These are phyloP conservation scores for Mycena amicta DNA, from an alignment of 768 basidiomycete species.

Conservation along the genomic window DNA sequence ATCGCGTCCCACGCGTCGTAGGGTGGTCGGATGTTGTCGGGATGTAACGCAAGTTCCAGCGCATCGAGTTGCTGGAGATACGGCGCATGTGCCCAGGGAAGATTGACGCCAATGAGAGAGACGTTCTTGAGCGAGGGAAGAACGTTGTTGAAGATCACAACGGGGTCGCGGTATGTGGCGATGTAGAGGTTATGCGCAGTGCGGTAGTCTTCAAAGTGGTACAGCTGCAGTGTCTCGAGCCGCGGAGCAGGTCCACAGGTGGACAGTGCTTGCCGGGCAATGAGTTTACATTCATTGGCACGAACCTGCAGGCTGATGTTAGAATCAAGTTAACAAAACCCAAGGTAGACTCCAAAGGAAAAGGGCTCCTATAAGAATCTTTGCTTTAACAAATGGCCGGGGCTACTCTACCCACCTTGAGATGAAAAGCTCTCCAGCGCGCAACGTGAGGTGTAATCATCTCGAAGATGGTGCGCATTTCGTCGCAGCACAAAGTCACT, in stretches of 20 bases:
- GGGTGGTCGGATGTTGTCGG: slow-evolving; percentile 58
- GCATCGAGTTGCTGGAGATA: slow-evolving; percentile 51
- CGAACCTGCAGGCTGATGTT: slow-evolving; percentile 36
- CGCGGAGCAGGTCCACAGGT: slow-evolving; percentile 55
- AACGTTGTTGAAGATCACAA: slow-evolving; percentile 55
- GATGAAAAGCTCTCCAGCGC: slow-evolving; percentile 61
- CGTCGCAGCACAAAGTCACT: slow-evolving; percentile 53
- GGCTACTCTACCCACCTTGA: slow-evolving; percentile 36
- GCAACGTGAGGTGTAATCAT: slow-evolving; percentile 48
- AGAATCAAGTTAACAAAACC: slow-evolving; percentile 29
- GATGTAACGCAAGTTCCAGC: slow-evolving; percentile 63
- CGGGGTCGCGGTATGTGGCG: slow-evolving; percentile 61
- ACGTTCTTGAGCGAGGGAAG: slow-evolving; percentile 56
- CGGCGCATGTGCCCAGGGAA: slow-evolving; percentile 56
- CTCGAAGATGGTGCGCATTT: slow-evolving; percentile 48
- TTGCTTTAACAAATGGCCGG: slow-evolving; percentile 22
- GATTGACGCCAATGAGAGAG: slow-evolving; percentile 66
- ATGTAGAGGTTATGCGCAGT: slow-evolving; percentile 52
- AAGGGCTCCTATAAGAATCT: slow-evolving; percentile 18
- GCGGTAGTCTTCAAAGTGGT: slow-evolving; percentile 63
- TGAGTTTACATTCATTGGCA: slow-evolving; percentile 58
- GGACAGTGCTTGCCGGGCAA: slow-evolving; percentile 52
- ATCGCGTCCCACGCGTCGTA: slow-evolving; percentile 58
- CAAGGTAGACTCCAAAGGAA: slow-evolving; percentile 28
- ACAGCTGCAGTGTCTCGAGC: slow-evolving; percentile 62